Conservation (phyloP, 2,329 filamentous ascomycete genomes). For the Westerdykella sp. region DNA sequence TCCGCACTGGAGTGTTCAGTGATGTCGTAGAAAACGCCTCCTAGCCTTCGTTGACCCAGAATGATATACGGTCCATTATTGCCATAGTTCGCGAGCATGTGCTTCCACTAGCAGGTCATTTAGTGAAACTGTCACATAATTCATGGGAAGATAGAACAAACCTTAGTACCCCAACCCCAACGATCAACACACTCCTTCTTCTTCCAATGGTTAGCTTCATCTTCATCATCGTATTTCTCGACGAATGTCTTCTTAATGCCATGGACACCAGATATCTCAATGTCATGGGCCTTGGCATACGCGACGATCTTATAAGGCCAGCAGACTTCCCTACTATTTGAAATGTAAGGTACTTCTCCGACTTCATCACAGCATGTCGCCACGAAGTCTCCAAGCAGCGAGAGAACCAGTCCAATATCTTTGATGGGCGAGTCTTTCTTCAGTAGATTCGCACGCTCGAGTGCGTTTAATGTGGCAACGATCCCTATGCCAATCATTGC, state of each 20-base stretch:
- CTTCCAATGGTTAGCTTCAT: not conserved
- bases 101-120: too few species aligned
- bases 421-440: conserved; percentile 12
- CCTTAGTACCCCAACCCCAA: conserved; percentile 9
- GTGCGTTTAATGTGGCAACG: conserved; percentile 8
- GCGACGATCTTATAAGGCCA: conserved; percentile 11
- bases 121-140: too few species aligned
- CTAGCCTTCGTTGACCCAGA: too few species aligned
- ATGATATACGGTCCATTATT: too few species aligned
- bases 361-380: not conserved
- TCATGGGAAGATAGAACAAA: too few species aligned
- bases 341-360: conserved; percentile 7
- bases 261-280: conserved; percentile 10
- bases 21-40: too few species aligned
- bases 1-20: too few species aligned
- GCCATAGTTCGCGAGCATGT: too few species aligned
- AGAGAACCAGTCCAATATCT: conserved; percentile 7
- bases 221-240: conserved; percentile 6
- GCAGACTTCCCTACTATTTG: conserved; percentile 4
- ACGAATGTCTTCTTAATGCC: conserved; percentile 8
- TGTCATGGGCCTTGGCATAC: conserved; percentile 11
- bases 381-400: conserved; percentile 14
- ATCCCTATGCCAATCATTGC: conserved; percentile 10
- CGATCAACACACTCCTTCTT: conserved; percentile 2
- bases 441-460: conserved; percentile 13